Evolutionary conservation across 495 filamentous ascomycete genomes (phyloP).

Genomic region (Venustampulla echinocandica): DNA sequence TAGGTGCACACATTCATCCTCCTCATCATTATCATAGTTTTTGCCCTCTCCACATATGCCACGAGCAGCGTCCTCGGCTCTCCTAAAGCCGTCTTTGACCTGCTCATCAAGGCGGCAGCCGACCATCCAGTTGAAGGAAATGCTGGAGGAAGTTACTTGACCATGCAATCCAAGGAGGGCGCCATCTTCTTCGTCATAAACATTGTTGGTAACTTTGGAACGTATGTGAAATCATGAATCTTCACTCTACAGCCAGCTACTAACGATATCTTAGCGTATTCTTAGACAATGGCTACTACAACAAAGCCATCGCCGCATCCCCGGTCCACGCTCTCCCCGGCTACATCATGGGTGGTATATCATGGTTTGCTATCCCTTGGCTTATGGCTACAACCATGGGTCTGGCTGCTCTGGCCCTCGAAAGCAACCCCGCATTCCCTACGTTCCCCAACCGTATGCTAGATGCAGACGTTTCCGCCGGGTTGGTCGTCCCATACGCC

Average conservation of each 20-base stretch:
- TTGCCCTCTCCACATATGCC: constrained; percentile 79
- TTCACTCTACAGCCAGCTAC: not conserved
- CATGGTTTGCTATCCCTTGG: constrained; percentile 97
- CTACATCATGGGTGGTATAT: constrained; percentile 71
- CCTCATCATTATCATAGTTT: constrained; percentile 82
- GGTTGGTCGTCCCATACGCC: constrained; percentile 81
- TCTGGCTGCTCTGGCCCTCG: constrained; percentile 76
- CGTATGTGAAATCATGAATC: constrained; percentile 66
- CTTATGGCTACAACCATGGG: constrained; percentile 89
- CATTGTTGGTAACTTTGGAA: constrained; percentile 73
- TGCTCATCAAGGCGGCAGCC: constrained; percentile 60
- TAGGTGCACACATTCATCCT: constrained; percentile 79
- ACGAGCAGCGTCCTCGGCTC: constrained; percentile 69
- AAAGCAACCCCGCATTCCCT: constrained; percentile 65
- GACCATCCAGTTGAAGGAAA: constrained; percentile 78
- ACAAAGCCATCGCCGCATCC: constrained; percentile 89
- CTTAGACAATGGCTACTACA: constrained; percentile 59
- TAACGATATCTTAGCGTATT: constrained; percentile 13
- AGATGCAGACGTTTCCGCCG: constrained; percentile 68
- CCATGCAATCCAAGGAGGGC: constrained; percentile 80
- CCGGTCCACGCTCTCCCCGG: constrained; percentile 86
- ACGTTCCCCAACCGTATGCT: constrained; percentile 65
- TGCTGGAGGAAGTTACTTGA: constrained; percentile 76
- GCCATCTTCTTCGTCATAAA: constrained; percentile 98
- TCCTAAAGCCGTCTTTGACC: constrained; percentile 72